phyloP scores from a whole-genome alignment of 2,329 filamentous ascomycete species.

The Cladosporium sphaerospermum region DNA sequence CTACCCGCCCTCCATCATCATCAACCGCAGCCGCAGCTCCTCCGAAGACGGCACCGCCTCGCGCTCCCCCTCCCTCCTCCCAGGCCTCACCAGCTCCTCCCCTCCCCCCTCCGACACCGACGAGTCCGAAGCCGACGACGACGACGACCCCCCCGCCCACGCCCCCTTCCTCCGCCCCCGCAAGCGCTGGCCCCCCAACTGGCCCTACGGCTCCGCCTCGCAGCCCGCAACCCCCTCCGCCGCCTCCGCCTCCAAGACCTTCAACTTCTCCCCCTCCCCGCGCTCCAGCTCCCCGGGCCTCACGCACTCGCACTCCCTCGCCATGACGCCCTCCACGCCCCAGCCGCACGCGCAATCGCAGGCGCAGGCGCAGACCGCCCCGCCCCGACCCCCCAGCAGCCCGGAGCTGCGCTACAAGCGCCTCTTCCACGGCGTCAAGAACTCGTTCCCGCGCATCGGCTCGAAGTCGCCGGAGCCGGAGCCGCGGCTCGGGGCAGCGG shows the following conservation, averaged over 20 bases:
- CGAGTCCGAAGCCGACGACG: slow-evolving; percentile 6
- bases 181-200: slow-evolving; percentile 21
- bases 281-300: slow-evolving; percentile 9
- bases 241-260: slow-evolving; percentile 25
- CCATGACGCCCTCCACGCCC: slow-evolving; percentile 5
- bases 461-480: not conserved
- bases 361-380: not conserved
- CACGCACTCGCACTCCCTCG: not conserved
- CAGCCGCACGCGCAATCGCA: not conserved
- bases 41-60: slow-evolving; percentile 3
- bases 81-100: slow-evolving; percentile 5
- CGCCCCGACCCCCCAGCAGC: slow-evolving; percentile 25
- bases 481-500: not conserved
- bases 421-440: slow-evolving; percentile 31
- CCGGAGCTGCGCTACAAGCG: slow-evolving; percentile 38
- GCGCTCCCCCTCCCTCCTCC: not conserved
- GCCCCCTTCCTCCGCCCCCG: slow-evolving; percentile 26
- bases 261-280: slow-evolving; percentile 14
- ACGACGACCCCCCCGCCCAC: not conserved
- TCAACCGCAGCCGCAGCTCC: slow-evolving; percentile 4
- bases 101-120: slow-evolving; percentile 4
- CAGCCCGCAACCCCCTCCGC: slow-evolving; percentile 24
- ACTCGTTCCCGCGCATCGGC: not conserved
- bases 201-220: slow-evolving; percentile 19
- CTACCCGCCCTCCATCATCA: not conserved